These are phyloP conservation scores for Calonectria honghensis DNA, from an alignment of 2,329 filamentous ascomycete genomes.

Conservation along the genomic window DNA sequence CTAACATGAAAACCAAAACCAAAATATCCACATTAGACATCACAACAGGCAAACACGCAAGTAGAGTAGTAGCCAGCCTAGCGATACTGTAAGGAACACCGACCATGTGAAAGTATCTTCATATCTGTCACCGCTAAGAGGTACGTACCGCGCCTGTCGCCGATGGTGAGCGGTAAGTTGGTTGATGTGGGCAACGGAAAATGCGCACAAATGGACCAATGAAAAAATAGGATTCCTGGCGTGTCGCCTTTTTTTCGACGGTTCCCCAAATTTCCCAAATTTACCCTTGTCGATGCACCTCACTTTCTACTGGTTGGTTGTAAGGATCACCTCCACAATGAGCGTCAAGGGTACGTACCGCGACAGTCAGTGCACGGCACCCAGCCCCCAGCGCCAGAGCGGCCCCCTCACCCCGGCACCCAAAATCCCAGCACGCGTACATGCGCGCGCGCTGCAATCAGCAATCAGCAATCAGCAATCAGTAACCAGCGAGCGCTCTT, in stretches of 20 bases:
- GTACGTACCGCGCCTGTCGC: slow-evolving; percentile 17
- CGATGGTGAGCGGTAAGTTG: slow-evolving; percentile 9
- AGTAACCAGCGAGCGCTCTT: slow-evolving; percentile 72
- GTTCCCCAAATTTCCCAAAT: slow-evolving; percentile 28
- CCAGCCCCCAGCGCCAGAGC: slow-evolving; percentile 26
- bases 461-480: slow-evolving; percentile 65
- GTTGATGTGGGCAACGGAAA: slow-evolving; percentile 16
- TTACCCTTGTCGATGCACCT: slow-evolving; percentile 12
- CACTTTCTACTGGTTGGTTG: slow-evolving; percentile 22
- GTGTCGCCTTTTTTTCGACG: slow-evolving; percentile 25
- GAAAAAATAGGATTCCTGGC: slow-evolving; percentile 28
- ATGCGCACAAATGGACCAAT: slow-evolving; percentile 33
- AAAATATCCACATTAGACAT: background rate
- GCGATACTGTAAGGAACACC: background rate
- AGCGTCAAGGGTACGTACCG: slow-evolving; percentile 16
- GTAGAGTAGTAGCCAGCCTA: background rate
- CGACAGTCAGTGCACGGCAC: slow-evolving; percentile 13
- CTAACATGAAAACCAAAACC: background rate
- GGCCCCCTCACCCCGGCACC: slow-evolving; percentile 12
- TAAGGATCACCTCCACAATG: slow-evolving; percentile 2
- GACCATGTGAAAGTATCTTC: background rate
- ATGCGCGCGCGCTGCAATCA: slow-evolving; percentile 34
- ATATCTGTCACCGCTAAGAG: background rate
- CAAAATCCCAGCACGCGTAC: slow-evolving; percentile 28
- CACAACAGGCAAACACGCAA: background rate